Conservation (phyloP, 2,329 filamentous ascomycete genomes). For the Tolypocladium amazonense region DNA sequence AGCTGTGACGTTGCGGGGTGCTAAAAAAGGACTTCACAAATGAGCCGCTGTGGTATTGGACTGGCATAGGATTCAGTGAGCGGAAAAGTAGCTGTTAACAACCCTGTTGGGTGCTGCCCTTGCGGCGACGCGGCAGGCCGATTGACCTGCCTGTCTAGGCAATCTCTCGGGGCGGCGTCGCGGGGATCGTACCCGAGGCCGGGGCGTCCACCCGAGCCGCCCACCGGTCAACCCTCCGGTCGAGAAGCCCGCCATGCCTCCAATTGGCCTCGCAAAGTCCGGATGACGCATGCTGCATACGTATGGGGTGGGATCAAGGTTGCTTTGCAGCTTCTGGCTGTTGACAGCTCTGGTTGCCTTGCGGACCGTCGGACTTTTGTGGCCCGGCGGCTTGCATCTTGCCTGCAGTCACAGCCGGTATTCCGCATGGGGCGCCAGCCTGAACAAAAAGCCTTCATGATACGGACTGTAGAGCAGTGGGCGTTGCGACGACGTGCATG, state of each 20-base stretch:
- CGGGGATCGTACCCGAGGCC: neutral
- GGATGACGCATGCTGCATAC: neutral
- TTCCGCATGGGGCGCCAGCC: neutral
- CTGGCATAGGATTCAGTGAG: neutral
- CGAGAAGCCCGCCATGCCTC: neutral
- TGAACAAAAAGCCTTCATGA: neutral
- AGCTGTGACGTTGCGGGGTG: neutral
- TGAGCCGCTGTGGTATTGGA: neutral
- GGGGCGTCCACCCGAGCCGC: neutral
- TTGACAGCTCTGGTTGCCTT: neutral
- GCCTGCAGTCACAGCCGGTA: neutral
- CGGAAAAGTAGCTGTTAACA: neutral
- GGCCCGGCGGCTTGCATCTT: neutral
- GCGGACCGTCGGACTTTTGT: neutral
- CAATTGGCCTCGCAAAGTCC: neutral
- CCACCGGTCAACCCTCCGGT: neutral
- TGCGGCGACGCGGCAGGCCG: neutral
- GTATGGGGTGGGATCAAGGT: neutral
- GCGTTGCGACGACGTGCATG: neutral
- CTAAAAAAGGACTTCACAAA: neutral
- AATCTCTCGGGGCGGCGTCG: neutral
- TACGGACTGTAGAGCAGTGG: neutral
- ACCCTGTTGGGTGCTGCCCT: neutral
- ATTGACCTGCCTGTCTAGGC: neutral
- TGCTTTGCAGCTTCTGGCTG: neutral